Evolutionary conservation across 225 moss, liverwort and hornwort species (phyloP), one percentile per base, ranked within the genome.

Genomic region (Anthoceros angustus): DNA sequence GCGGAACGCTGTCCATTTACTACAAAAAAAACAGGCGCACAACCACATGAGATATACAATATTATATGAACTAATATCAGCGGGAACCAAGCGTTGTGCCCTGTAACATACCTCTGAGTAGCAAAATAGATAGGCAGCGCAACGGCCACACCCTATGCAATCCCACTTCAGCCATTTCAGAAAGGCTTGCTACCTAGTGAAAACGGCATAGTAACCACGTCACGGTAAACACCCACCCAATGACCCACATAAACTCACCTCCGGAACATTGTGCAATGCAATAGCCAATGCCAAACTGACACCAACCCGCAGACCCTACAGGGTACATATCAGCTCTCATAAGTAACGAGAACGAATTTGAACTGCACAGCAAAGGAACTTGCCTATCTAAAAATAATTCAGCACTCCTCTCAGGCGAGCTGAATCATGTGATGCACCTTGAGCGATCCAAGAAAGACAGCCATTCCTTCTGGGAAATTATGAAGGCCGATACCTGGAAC

Each of bases 391-490:
- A 0, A 46, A 1, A 46, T 2, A 46, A 16, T 11, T 46, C 12
- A 16, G 2, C 11, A 46, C 45, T 11, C 16, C 6, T 46, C 16
- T 49, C 20, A 63, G 8, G 40, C n/a, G 15, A 15, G 32, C 7
- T 15, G 42, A 43, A 0, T 42, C 25, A 11, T 14, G 32, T 12
- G 42, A 41, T 62, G 15, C 14, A 61, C 70, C 84, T 98, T 98
- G 66, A 98, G 88, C 39, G 98, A 98, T 39, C 98, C 98, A 14
- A 98, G 87, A 43, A 98, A 92, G 11, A 98, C 87, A 39, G 98
- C 98, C 65, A 98, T 92, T 25, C 98, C 98, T 74, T 98, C 98
- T n/a, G 98, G 98, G 21, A 98, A 92, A 49, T 98, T 98, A 74
- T 98, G 98, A 10, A 92, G 75, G 50, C 92, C 84, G 25, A 98